phyloP scores from a whole-genome alignment of 2,329 filamentous ascomycete species.

The Colletotrichum euphorbiae region DNA sequence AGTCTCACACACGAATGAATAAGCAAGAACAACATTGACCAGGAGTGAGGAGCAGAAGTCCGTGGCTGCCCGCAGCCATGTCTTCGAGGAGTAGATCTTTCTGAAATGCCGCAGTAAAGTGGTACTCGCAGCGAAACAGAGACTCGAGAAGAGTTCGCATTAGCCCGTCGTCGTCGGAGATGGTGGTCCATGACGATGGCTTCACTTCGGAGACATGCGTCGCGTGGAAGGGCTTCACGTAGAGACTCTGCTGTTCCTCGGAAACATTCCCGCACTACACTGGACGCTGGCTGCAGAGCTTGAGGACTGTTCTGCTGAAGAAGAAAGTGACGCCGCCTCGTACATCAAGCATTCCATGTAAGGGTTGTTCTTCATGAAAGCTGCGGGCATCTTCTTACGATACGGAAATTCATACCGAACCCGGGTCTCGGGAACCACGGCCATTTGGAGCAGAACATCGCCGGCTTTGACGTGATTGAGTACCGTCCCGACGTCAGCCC shows the following conservation, averaged over 20 bases:
- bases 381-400: constrained; percentile 41
- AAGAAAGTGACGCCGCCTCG: constrained; percentile 37
- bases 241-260: constrained; percentile 35
- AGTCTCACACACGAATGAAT: constrained; percentile 46
- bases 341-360: constrained; percentile 46
- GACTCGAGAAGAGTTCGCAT: constrained; percentile 42
- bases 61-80: constrained; percentile 38
- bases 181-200: constrained; percentile 45
- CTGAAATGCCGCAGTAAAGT: constrained; percentile 42
- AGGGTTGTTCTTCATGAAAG: constrained; percentile 43
- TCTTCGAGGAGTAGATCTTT: constrained; percentile 47
- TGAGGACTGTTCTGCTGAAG: background rate
- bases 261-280: background rate
- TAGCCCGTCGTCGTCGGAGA: constrained; percentile 44
- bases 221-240: constrained; percentile 53
- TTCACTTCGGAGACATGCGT: constrained; percentile 46
- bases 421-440: constrained; percentile 51
- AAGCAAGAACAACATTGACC: constrained; percentile 45
- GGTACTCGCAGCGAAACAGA: constrained; percentile 43
- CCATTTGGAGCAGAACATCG: constrained; percentile 52
- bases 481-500: constrained; percentile 47
- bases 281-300: background rate
- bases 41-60: constrained; percentile 45
- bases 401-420: constrained; percentile 56
- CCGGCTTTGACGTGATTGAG: constrained; percentile 51